Evolutionary conservation across 177 flowering plant species (phyloP).

Genomic region (Vitis hybrid): DNA sequence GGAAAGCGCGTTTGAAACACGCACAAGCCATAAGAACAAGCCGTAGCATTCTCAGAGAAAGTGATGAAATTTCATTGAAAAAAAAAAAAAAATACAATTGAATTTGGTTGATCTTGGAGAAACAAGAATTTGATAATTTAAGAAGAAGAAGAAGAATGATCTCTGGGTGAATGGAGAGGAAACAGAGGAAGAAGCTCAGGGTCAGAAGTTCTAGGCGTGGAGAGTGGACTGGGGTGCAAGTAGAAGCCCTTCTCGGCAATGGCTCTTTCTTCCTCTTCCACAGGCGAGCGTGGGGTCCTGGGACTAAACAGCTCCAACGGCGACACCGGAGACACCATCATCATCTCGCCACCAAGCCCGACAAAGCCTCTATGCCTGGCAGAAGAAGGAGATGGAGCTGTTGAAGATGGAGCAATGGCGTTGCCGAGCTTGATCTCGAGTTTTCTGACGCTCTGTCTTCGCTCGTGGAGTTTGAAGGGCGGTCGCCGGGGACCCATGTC

Average conservation of each 20-base stretch:
- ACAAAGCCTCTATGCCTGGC: conserved; percentile 4
- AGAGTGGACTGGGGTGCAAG: conserved; percentile 53
- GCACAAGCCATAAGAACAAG: too few species aligned
- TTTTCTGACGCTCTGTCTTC: conserved; percentile 54
- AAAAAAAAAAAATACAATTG: too few species aligned
- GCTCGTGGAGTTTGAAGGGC: conserved; percentile 65
- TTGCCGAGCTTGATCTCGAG: conserved; percentile 50
- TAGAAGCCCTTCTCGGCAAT: conserved; percentile 70
- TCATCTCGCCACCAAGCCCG: conserved; percentile 14
- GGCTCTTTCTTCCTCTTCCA: conserved; percentile 45
- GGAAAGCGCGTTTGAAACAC: too few species aligned
- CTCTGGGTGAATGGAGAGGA: conserved; percentile 61
- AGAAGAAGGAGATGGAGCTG: neutral
- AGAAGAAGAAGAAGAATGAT: conserved; percentile 9
- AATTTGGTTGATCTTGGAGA: too few species aligned
- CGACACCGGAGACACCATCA: conserved; percentile 59
- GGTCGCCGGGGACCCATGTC: conserved; percentile 42
- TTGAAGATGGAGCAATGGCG: neutral
- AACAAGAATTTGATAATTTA: neutral
- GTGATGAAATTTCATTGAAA: too few species aligned
- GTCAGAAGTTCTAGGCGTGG: conserved; percentile 47
- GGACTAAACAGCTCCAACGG: conserved; percentile 55
- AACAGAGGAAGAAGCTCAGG: conserved; percentile 69
- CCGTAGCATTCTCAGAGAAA: too few species aligned
- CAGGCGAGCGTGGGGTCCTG: conserved; percentile 29